Evolutionary conservation across 495 filamentous ascomycete species (phyloP), one percentile per base, ranked within the genome.

Genomic region (Talaromyces adpressus): DNA sequence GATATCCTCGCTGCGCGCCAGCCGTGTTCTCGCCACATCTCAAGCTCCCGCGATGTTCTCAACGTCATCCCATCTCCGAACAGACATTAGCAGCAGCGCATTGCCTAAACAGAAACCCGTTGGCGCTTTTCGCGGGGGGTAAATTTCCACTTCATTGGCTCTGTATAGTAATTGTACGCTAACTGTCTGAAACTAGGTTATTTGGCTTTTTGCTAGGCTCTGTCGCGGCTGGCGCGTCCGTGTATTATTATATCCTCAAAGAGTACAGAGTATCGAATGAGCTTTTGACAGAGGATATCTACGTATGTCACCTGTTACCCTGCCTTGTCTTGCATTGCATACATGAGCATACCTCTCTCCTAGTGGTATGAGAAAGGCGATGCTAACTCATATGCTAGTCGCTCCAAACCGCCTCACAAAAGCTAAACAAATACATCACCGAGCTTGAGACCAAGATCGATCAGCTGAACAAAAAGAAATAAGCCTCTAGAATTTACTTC

Each of bases 211-310:
- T 98, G 45, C 80, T 96, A 66, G 94, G 94, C 63, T 84, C 88
- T 60, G 87, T 90, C 39, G 80, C 90, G 62, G 85, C 93, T 34
- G 92, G 91, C 69, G 86, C 81, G 32, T 87, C 83, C 45, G 87
- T 96, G 65, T 98, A 97, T 77, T 91, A 90, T 73, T 98, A 98
- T 71, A 82, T 95, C 65, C 75, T 98, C 62, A 87, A 91, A 70
- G 93, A 98, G 74, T 98, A 98, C 76, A 88, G 91, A 74, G 82
- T 94, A 41, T 90, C 92, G 62, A 98, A 98, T 75, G 91, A 96
- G 77, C 83, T 97, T 72, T 77, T 98, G 76, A 94, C 89, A 52
- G 91, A 96, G 77, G 94, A 98, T 80, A 97, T 98, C 74, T 90
- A 90, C 77, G 94, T 98, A 85, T 72, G 91, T 86, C 68, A 72